phyloP scores from a whole-genome alignment of 768 basidiomycete species.

The Amanita jacksonii region DNA sequence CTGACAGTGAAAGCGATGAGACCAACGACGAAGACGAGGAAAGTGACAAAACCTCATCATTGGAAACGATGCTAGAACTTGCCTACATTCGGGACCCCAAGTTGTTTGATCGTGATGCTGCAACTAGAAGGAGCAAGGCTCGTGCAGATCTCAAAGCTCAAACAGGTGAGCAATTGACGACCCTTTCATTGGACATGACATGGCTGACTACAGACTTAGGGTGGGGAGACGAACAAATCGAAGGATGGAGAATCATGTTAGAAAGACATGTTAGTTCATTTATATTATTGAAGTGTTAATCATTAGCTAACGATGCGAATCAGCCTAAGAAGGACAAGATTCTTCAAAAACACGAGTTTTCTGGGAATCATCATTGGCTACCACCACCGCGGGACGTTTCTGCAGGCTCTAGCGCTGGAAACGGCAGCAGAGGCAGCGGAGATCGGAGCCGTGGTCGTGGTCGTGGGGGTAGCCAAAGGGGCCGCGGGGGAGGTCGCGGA shows the following conservation, averaged over 20 bases:
- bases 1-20: conserved; percentile 27
- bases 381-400: conserved; percentile 7
- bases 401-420: conserved; percentile 15
- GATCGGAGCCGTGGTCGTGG: conserved; percentile 31
- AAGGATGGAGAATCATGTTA: conserved; percentile 88
- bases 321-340: conserved; percentile 72
- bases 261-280: conserved; percentile 67
- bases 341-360: conserved; percentile 66
- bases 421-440: conserved; percentile 25
- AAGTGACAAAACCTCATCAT: conserved; percentile 18
- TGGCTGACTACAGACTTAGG: conserved; percentile 26
- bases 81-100: conserved; percentile 70
- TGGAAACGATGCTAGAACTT: conserved; percentile 62
- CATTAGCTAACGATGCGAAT: neutral
- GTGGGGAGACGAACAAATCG: conserved; percentile 79
- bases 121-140: conserved; percentile 60
- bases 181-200: neutral
- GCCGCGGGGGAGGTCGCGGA: conserved; percentile 27
- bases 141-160: conserved; percentile 55
- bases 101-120: conserved; percentile 67
- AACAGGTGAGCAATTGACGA: conserved; percentile 40
- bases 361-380: conserved; percentile 42
- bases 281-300: neutral
- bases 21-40: conserved; percentile 24
- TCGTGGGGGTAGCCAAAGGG: too few species aligned